A percentile compares a stretch with the other conserved stretches of the same genome.
These are phyloP conservation scores for Wallacemonas sp. DNA, from an alignment of 208 protist species.

Conservation along the genomic window DNA sequence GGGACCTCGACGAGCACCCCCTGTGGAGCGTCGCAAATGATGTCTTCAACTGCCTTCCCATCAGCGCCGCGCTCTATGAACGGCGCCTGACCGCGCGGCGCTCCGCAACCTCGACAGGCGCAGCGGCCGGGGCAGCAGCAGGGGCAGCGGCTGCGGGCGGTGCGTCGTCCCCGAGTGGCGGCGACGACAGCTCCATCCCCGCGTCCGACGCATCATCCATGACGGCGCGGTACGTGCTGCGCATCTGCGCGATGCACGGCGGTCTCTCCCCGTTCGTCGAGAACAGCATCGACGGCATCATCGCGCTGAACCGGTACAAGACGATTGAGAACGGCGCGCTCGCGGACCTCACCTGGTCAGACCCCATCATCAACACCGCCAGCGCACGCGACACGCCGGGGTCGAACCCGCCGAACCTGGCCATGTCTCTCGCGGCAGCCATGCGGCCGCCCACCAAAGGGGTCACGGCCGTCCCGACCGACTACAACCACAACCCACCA, in stretches of 20 bases:
- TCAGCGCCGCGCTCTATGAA: conserved; percentile 96
- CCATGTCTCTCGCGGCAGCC: background rate
- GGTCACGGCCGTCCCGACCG: background rate
- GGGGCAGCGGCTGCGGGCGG: background rate
- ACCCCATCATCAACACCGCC: conserved; percentile 81
- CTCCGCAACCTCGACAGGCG: background rate
- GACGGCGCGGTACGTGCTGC: conserved; percentile 33
- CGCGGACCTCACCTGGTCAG: conserved; percentile 99
- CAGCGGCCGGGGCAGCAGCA: background rate
- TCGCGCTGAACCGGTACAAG: conserved; percentile 92
- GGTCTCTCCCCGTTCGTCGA: conserved; percentile 97
- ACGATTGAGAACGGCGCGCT: conserved; percentile 96
- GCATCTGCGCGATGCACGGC: conserved; percentile 98
- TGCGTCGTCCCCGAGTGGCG: too few relatives aligned
- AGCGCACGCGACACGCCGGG: background rate
- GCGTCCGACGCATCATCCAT: background rate
- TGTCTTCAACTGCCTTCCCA: conserved; percentile 67
- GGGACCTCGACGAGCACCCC: conserved; percentile 73
- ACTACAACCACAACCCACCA: conserved; percentile 23
- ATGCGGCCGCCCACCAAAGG: conserved; percentile 8
- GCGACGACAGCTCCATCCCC: conserved; percentile 83
- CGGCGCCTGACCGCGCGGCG: background rate
- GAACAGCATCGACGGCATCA: conserved; percentile 95
- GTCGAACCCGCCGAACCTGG: background rate
- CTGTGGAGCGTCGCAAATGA: conserved; percentile 79